A percentile compares a stretch with the other conserved stretches of the same genome.
Evolutionary conservation across 305 asterid genomes (phyloP).

Genomic region (Fraxinus sp.): DNA sequence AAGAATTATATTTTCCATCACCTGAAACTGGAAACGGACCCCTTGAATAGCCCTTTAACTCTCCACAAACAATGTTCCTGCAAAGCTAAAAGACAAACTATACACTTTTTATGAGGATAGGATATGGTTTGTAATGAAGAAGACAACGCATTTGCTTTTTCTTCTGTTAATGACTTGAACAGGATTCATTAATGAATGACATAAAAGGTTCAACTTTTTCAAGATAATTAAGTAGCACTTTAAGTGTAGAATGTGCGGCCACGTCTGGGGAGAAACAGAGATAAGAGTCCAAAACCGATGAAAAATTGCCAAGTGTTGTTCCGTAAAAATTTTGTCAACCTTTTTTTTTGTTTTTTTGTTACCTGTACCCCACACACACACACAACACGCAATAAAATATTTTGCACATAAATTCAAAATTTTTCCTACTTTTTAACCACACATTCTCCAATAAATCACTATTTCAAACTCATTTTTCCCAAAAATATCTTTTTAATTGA

Average conservation of each 20-base stretch:
- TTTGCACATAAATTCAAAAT: too few species aligned
- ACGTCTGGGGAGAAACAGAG: conserved; percentile 2
- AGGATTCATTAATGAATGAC: conserved; percentile 11
- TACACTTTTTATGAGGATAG: neutral
- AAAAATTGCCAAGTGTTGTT: too few species aligned
- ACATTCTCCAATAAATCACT: too few species aligned
- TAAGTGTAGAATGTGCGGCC: conserved; percentile 19
- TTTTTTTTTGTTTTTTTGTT: neutral
- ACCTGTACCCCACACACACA: too few species aligned
- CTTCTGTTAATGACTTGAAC: neutral
- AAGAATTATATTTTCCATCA: neutral
- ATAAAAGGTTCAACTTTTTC: neutral
- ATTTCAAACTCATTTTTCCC: too few species aligned
- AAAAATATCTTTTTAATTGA: too few species aligned
- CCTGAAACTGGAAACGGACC: neutral
- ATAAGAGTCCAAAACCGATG: too few species aligned
- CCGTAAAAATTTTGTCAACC: too few species aligned
- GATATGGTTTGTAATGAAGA: neutral
- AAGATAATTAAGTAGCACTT: conserved; percentile 9
- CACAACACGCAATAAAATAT: too few species aligned
- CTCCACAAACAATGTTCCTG: conserved; percentile 22
- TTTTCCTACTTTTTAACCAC: too few species aligned
- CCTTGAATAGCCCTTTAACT: neutral
- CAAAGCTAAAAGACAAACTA: conserved; percentile 1
- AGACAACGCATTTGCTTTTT: conserved; percentile 10